phyloP scores from a whole-genome alignment of 2,329 filamentous ascomycete genomes.

The Apiospora kogelbergensis region DNA sequence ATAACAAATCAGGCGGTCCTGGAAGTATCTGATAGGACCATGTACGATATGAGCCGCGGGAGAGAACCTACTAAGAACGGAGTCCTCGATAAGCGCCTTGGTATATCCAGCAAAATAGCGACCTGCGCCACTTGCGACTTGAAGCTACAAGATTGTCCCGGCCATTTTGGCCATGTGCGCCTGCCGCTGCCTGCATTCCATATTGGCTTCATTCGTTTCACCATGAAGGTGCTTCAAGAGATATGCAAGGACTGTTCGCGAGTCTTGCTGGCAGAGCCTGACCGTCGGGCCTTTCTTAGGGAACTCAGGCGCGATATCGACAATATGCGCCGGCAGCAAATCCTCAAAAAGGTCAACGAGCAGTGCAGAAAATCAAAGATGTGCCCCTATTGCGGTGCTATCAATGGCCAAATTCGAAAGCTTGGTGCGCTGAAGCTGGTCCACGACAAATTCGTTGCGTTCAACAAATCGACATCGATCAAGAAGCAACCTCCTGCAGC shows the following conservation, averaged over 20 bases:
- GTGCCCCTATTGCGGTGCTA: conserved; percentile 76
- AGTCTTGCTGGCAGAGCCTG: conserved; percentile 78
- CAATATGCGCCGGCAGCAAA: conserved; percentile 78
- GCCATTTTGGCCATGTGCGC: conserved; percentile 92
- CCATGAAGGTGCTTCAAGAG: conserved; percentile 87
- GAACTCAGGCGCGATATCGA: conserved; percentile 83
- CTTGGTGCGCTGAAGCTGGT: conserved; percentile 88
- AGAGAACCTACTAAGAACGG: conserved; percentile 78
- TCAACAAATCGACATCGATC: conserved; percentile 82
- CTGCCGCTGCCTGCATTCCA: conserved; percentile 92
- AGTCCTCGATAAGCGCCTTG: conserved; percentile 80
- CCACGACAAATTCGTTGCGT: conserved; percentile 89
- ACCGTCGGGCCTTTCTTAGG: conserved; percentile 75
- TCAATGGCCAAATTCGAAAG: conserved; percentile 93
- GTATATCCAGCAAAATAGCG: conserved; percentile 77
- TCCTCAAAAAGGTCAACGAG: conserved; percentile 85
- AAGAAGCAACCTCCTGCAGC: conserved; percentile 81
- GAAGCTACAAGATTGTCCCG: conserved; percentile 80
- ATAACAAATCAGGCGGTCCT: conserved; percentile 94
- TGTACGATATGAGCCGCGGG: conserved; percentile 85
- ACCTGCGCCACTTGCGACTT: conserved; percentile 82
- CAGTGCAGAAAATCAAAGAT: conserved; percentile 84
- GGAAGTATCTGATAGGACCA: conserved; percentile 88
- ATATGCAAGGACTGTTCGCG: conserved; percentile 95
- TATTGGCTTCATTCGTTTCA: conserved; percentile 92